Evolutionary conservation across 148 eudicot species (phyloP).

Genomic region (Camellia granthamiana): DNA sequence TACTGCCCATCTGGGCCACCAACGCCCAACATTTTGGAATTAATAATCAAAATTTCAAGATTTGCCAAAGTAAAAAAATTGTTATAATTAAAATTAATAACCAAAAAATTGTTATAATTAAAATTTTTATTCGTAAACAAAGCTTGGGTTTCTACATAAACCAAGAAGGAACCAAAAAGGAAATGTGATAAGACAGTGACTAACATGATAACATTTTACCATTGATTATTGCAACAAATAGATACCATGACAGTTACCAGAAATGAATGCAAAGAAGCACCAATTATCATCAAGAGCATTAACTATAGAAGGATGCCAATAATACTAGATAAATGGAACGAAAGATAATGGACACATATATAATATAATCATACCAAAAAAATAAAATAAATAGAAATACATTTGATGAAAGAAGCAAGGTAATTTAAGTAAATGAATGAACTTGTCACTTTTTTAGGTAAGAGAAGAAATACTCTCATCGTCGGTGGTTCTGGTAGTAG

Average conservation of each 20-base stretch:
- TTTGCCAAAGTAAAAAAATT: no score
- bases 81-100: no score
- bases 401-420: not conserved
- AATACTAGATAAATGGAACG: not conserved
- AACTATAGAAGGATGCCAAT: not conserved
- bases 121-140: conserved; percentile 20
- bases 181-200: not conserved
- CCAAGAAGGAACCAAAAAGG: not conserved
- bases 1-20: no score
- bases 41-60: no score
- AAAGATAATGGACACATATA: not conserved
- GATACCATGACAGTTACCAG: not conserved
- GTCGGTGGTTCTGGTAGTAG: conserved; percentile 69
- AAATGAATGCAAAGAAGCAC: not conserved
- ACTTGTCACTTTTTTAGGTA: not conserved
- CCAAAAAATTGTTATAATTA: no score
- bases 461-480: conserved; percentile 33
- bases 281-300: not conserved
- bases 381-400: not conserved
- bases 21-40: no score
- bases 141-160: not conserved
- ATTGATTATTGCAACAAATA: not conserved
- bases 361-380: not conserved
- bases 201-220: not conserved
- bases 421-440: not conserved